A percentile compares a stretch with the other conserved stretches of the same genome.
Conservation (phyloP, 2,329 filamentous ascomycete genomes). For the Blumeria hordei region DNA sequence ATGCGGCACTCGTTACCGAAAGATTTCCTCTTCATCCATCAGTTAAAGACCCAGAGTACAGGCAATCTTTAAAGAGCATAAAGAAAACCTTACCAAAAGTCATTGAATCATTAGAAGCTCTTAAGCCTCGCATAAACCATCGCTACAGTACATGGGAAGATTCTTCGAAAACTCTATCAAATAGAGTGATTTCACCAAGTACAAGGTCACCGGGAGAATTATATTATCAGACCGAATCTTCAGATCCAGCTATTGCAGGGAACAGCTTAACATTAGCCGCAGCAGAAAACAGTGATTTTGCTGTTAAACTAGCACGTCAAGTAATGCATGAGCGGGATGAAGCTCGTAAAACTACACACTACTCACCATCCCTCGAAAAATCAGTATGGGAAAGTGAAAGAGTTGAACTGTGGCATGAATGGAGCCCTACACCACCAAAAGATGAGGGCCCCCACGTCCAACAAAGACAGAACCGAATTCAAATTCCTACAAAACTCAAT, state of each 20-base stretch:
- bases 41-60: conserved; percentile 36
- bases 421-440: conserved; percentile 21
- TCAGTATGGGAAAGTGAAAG: conserved; percentile 30
- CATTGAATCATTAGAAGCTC: conserved; percentile 37
- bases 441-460: conserved; percentile 14
- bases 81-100: conserved; percentile 33
- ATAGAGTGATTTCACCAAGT: neutral
- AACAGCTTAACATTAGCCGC: conserved; percentile 40
- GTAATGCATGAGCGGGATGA: conserved; percentile 47
- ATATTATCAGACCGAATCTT: conserved; percentile 17
- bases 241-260: conserved; percentile 36
- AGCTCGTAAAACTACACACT: conserved; percentile 29
- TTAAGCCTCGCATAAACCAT: conserved; percentile 56
- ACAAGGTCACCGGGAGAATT: neutral
- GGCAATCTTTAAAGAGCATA: conserved; percentile 26
- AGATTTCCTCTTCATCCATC: conserved; percentile 56
- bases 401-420: conserved; percentile 27
- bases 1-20: conserved; percentile 62
- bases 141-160: conserved; percentile 41
- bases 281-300: conserved; percentile 47
- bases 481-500: conserved; percentile 22
- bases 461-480: conserved; percentile 26
- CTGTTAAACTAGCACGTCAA: conserved; percentile 48
- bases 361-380: conserved; percentile 22
- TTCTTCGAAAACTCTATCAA: neutral